These are phyloP conservation scores for Aspergillus conjunctus DNA, from an alignment of 495 filamentous ascomycete genomes.

Conservation along the genomic window DNA sequence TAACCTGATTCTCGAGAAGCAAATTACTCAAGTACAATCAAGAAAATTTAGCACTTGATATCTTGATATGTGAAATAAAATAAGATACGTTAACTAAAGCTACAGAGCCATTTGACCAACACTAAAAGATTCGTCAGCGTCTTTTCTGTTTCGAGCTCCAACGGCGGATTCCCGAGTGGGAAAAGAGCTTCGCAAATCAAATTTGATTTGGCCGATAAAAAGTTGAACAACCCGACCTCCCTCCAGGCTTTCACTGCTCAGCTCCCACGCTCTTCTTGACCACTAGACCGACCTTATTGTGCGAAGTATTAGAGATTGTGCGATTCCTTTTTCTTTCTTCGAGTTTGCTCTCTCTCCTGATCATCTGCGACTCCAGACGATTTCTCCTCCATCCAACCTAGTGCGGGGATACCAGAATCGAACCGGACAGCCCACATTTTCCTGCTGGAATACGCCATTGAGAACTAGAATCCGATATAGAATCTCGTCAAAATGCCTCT, in stretches of 20 bases:
- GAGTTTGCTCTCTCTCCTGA: not conserved
- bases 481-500: constrained; percentile 69
- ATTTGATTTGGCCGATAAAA: constrained; percentile 20
- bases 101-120: too few species aligned
- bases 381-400: constrained; percentile 2
- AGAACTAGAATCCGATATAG: constrained; percentile 3
- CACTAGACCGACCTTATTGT: not conserved
- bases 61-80: too few species aligned
- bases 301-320: not conserved
- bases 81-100: too few species aligned
- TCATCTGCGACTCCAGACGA: not conserved
- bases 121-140: too few species aligned
- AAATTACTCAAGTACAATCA: too few species aligned
- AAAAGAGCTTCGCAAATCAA: constrained; percentile 24
- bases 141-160: too few species aligned
- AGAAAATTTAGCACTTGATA: not conserved
- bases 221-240: constrained; percentile 15
- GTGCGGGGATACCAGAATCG: constrained; percentile 25
- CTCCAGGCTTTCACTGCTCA: not conserved
- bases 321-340: not conserved
- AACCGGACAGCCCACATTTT: not conserved
- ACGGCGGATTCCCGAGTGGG: constrained; percentile 22
- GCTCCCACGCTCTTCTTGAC: not conserved
- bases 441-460: constrained; percentile 4
- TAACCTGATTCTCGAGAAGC: too few species aligned